Evolutionary conservation across 1,284 basidiomycete genomes (phyloP).

Genomic region (Naganishia albida): DNA sequence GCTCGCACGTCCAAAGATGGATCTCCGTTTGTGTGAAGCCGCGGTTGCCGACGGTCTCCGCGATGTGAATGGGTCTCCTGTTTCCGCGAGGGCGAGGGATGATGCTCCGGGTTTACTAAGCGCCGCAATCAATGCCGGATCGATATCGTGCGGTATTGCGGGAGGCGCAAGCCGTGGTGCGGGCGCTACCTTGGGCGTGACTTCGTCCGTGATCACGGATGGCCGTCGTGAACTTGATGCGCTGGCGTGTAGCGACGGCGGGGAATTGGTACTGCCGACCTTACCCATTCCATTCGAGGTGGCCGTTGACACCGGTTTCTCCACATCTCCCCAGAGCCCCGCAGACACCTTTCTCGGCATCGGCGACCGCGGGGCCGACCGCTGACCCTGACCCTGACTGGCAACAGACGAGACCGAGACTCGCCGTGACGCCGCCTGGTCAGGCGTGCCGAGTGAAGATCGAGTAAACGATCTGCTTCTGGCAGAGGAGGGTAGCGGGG

Average conservation of each 20-base stretch:
- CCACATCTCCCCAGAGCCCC: conserved; percentile 15
- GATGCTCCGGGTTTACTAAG: conserved; percentile 20
- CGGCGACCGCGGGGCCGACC: conserved; percentile 1
- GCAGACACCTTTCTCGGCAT: conserved; percentile 7
- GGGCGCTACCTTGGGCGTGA: not conserved
- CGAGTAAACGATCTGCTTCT: conserved; percentile 7
- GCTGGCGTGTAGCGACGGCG: too few species aligned
- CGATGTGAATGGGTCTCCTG: conserved; percentile 4
- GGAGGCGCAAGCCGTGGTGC: conserved; percentile 29
- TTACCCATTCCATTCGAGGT: not conserved
- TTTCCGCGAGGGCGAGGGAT: conserved; percentile 15
- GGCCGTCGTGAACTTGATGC: conserved; percentile 5
- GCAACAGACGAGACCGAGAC: conserved; percentile 8
- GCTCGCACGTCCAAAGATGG: conserved; percentile 8
- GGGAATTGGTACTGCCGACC: not conserved
- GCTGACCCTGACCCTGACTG: not conserved
- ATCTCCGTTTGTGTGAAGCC: conserved; percentile 9
- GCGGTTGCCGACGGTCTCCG: not conserved
- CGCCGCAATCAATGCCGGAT: conserved; percentile 29
- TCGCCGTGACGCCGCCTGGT: conserved; percentile 6
- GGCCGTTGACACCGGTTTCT: not conserved
- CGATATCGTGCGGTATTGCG: conserved; percentile 30
- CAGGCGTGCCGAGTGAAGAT: not conserved
- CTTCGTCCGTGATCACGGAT: not conserved
- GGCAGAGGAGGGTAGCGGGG: conserved; percentile 4